Conservation (phyloP, 495 filamentous ascomycete species). For the Podospora conica region DNA sequence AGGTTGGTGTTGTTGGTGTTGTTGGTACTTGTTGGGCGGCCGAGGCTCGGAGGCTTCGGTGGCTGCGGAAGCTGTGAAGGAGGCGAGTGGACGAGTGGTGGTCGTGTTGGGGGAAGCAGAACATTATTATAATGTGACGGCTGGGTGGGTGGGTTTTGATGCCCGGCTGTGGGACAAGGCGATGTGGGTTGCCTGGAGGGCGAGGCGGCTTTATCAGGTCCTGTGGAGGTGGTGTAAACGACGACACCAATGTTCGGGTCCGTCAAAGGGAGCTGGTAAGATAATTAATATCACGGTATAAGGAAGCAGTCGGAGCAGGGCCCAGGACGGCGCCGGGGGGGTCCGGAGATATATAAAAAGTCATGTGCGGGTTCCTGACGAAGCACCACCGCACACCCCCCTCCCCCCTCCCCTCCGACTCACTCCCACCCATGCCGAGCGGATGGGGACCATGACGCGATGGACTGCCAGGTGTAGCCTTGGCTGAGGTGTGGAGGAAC, state of each 20-base stretch:
- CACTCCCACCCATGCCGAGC: not conserved
- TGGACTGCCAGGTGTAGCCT: not conserved
- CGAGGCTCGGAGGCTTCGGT: slow-evolving; percentile 19
- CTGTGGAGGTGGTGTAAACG: not conserved
- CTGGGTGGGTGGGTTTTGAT: not conserved
- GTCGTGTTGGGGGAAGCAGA: slow-evolving; percentile 18
- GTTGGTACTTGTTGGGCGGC: not conserved
- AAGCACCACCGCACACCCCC: slow-evolving; percentile 2
- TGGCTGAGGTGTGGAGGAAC: not conserved
- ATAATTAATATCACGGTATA: not conserved
- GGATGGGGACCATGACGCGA: slow-evolving; percentile 13
- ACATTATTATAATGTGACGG: slow-evolving; percentile 12
- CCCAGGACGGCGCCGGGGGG: not conserved
- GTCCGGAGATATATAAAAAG: slow-evolving; percentile 13
- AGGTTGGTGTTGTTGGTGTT: not conserved
- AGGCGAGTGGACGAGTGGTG: slow-evolving; percentile 17
- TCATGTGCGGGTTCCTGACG: slow-evolving; percentile 11
- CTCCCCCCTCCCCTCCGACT: not conserved
- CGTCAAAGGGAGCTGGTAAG: not conserved
- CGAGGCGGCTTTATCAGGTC: not conserved
- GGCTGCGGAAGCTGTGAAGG: slow-evolving; percentile 31
- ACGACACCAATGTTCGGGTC: not conserved
- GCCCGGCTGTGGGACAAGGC: not conserved
- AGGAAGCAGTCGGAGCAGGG: not conserved
- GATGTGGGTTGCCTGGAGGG: not conserved